Evolutionary conservation across 371 early-diverging fungal species (phyloP), one percentile per base, ranked within the genome.

Genomic region (Umbelopsis sp.): DNA sequence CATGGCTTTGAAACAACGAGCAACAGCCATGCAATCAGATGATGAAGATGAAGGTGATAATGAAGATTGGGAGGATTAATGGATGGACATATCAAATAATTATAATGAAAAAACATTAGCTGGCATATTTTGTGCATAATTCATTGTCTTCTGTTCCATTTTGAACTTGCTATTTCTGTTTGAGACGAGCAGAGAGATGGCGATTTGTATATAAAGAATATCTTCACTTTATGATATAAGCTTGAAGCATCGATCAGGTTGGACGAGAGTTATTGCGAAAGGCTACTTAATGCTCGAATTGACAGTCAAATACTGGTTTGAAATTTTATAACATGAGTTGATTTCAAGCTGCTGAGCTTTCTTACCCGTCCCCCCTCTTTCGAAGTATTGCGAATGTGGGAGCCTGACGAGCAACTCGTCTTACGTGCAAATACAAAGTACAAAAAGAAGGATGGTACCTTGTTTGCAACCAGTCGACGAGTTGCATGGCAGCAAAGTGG

Each of bases 401-500:
- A 88, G 64, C 81, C 86, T 44, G 86, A 86, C 50, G 88, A 88
- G 72, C 83, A 80, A 20, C 69, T 86, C 11, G 74, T 79, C 32
- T 69, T 79, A 53, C 80, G 86, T 72, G 86, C 85, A 22, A 69
- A 72, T 32, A 77, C 82, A n/a, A 72, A 68, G 35, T 88, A 78
- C 65, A 82, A 80, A 50, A 86, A 84, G 51, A 79, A 78, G 50
- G 78, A 84, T 37, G 88, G 88, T n/a, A 83, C 78, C 2, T 57
- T 82, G 24, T 85, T 80, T 72, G 76, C 86, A 14, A 88, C 87
- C 63, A 86, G 83, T 65, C 72, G 79, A 35, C 76, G 87, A 69
- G 77, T 86, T 25, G 80, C 86, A 12, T 88, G 86, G 85, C 87
- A 85, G 14, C 86, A 81, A 46, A 78, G 83, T 50, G 85, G 83